Evolutionary conservation across 805 yeast genomes (phyloP).

Genomic region (Lipomyces sp.): DNA sequence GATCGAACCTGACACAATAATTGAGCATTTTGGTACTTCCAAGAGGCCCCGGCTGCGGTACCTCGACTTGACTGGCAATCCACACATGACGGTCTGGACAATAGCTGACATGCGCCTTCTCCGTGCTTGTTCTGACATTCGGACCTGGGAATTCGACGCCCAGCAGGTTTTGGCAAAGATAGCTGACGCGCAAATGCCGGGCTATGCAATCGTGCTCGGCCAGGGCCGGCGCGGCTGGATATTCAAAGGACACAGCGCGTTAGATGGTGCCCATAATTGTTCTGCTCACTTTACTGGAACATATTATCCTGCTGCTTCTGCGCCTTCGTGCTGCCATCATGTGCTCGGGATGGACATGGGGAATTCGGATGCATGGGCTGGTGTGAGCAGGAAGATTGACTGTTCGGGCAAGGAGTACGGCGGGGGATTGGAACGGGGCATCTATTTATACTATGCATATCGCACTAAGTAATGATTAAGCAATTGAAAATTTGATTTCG

Average conservation of each 20-base stretch:
- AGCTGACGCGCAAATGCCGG: slow-evolving; percentile 43
- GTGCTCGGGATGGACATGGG: slow-evolving; percentile 42
- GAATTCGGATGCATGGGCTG: slow-evolving; percentile 41
- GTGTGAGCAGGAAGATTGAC: slow-evolving; percentile 46
- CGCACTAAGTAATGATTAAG: slow-evolving; percentile 20
- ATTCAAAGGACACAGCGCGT: slow-evolving; percentile 45
- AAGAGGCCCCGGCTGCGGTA: slow-evolving; percentile 51
- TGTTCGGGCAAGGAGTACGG: slow-evolving; percentile 45
- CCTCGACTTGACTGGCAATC: slow-evolving; percentile 70
- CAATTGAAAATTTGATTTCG: not conserved
- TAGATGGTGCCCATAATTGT: slow-evolving; percentile 12
- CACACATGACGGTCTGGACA: slow-evolving; percentile 63
- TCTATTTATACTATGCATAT: slow-evolving; percentile 45
- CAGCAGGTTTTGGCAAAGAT: slow-evolving; percentile 41
- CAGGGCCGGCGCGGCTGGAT: slow-evolving; percentile 86
- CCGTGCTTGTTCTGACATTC: slow-evolving; percentile 54
- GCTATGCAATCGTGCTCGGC: slow-evolving; percentile 48
- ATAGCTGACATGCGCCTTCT: slow-evolving; percentile 55
- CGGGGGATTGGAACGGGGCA: slow-evolving; percentile 43
- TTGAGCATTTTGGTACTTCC: slow-evolving; percentile 37
- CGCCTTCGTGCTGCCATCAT: slow-evolving; percentile 25
- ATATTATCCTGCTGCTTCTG: slow-evolving; percentile 9
- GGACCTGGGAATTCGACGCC: slow-evolving; percentile 63
- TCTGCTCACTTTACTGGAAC: slow-evolving; percentile 20
- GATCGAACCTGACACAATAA: slow-evolving; percentile 40